Conservation (phyloP, 2,329 filamentous ascomycete species). For the Gyromitra esculenta region DNA sequence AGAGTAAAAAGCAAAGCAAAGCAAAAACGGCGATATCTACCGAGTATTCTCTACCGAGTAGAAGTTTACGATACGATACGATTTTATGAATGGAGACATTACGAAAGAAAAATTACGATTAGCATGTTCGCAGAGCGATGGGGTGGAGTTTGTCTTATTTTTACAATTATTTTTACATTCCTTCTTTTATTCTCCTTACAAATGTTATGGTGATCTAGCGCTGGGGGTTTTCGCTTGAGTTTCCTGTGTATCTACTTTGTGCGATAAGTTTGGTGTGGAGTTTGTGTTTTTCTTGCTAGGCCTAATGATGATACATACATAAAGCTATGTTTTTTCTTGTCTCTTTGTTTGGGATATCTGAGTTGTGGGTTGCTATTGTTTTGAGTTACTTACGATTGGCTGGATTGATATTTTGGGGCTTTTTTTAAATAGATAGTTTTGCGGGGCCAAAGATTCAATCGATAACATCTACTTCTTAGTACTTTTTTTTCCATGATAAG, state of each 20-base stretch:
- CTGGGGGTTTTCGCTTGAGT: constrained; percentile 34
- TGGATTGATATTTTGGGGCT: neutral
- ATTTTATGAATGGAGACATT: neutral
- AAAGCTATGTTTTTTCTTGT: neutral
- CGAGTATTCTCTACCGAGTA: neutral
- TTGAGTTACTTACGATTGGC: neutral
- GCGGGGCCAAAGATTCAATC: neutral
- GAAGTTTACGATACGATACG: neutral
- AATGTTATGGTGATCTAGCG: constrained; percentile 13
- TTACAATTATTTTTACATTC: neutral
- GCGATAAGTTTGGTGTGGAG: constrained; percentile 28
- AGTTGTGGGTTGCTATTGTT: neutral
- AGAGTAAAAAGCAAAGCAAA: neutral
- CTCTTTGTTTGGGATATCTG: neutral
- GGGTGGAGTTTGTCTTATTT: neutral
- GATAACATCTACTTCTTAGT: neutral
- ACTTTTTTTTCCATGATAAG: neutral
- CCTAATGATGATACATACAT: neutral
- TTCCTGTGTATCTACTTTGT: constrained; percentile 20
- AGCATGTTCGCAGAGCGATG: constrained; percentile 17
- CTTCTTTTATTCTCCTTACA: neutral
- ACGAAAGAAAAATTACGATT: neutral
- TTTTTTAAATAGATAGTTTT: neutral
- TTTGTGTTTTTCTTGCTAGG: constrained; percentile 8
- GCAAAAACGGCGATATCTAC: neutral